A percentile compares a stretch with the other conserved stretches of the same genome.
Conservation (phyloP, 2,329 filamentous ascomycete species). For the Talaromyces amestolkiae region DNA sequence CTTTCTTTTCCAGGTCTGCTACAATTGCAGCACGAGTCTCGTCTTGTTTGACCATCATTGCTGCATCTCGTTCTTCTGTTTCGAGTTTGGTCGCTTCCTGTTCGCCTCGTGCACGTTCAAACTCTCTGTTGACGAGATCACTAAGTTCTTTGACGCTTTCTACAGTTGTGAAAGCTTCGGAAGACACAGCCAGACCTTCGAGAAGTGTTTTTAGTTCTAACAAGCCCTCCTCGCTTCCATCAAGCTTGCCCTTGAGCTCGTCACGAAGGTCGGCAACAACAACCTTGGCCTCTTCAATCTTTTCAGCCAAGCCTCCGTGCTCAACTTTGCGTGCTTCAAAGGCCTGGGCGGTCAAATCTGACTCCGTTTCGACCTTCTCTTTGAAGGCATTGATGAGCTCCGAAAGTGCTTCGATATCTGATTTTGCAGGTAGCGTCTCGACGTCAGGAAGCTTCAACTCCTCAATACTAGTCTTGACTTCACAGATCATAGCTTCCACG, state of each 20-base stretch:
- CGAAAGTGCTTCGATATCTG: slow-evolving; percentile 69
- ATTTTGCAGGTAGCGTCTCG: slow-evolving; percentile 69
- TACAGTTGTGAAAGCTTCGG: slow-evolving; percentile 46
- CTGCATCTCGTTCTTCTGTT: slow-evolving; percentile 60
- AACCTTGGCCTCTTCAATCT: slow-evolving; percentile 73
- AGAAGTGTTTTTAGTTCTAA: slow-evolving; percentile 56
- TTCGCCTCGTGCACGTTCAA: slow-evolving; percentile 80
- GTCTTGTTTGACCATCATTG: slow-evolving; percentile 58
- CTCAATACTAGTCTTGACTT: slow-evolving; percentile 76
- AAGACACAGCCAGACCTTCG: slow-evolving; percentile 66
- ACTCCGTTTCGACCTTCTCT: slow-evolving; percentile 64
- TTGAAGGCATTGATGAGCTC: slow-evolving; percentile 67
- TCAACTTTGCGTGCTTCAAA: slow-evolving; percentile 83
- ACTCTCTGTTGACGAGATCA: slow-evolving; percentile 76
- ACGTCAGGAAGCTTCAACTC: slow-evolving; percentile 70
- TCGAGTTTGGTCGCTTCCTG: slow-evolving; percentile 79
- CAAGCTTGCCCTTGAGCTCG: slow-evolving; percentile 71
- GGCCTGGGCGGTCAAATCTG: slow-evolving; percentile 71
- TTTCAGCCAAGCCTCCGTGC: slow-evolving; percentile 72
- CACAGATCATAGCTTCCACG: slow-evolving; percentile 76
- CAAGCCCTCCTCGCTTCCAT: slow-evolving; percentile 69
- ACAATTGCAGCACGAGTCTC: slow-evolving; percentile 57
- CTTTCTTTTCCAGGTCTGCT: slow-evolving; percentile 54
- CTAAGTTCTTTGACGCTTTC: slow-evolving; percentile 70
- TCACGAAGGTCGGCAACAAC: slow-evolving; percentile 76